These are phyloP conservation scores for Ganoderma sinense DNA, from an alignment of 1,284 basidiomycete species.

Conservation along the genomic window DNA sequence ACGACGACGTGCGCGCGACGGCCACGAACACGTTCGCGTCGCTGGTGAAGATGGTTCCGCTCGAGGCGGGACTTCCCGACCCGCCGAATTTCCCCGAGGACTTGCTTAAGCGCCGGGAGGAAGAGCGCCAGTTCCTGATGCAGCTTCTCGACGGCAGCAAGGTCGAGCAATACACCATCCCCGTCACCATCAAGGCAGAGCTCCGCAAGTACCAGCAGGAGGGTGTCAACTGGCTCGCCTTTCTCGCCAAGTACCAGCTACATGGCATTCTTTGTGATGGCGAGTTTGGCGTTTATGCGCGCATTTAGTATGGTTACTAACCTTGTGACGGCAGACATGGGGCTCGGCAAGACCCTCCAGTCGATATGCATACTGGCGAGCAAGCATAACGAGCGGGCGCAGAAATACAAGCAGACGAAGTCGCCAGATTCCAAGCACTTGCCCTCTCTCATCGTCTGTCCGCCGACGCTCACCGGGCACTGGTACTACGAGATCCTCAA, in stretches of 20 bases:
- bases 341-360: conserved; percentile 97
- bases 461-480: conserved; percentile 96
- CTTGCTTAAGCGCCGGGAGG: conserved; percentile 86
- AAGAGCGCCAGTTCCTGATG: conserved; percentile 91
- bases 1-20: conserved; percentile 91
- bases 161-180: conserved; percentile 91
- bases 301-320: background rate
- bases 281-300: conserved; percentile 44
- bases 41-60: conserved; percentile 98
- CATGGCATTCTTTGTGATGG: conserved; percentile 99
- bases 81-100: conserved; percentile 93
- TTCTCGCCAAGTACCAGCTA: conserved; percentile 96
- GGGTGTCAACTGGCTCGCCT: conserved; percentile 99
- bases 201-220: conserved; percentile 98
- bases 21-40: conserved; percentile 98
- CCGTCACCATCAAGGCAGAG: conserved; percentile 92
- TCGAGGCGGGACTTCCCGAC: conserved; percentile 97
- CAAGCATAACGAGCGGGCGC: conserved; percentile 90
- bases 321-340: conserved; percentile 79
- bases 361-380: conserved; percentile 97
- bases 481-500: conserved; percentile 99
- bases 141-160: conserved; percentile 96
- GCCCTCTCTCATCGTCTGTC: conserved; percentile 96
- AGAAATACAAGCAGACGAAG: conserved; percentile 72
- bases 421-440: conserved; percentile 86